phyloP scores from a whole-genome alignment of 176 grass and related monocot genomes.

The Dendrocalamus sinicus region DNA sequence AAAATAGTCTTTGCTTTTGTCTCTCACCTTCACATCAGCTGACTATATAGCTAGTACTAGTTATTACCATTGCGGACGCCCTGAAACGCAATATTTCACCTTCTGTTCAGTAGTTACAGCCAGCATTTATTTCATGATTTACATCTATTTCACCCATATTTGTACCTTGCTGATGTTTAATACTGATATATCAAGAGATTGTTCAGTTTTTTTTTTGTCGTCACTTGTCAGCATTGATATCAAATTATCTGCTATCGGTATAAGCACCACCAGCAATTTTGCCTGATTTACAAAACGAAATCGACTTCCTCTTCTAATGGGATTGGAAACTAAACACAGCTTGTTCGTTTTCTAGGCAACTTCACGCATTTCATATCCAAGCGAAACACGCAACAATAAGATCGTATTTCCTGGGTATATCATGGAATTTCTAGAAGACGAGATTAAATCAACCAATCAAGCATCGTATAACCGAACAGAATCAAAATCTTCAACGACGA shows the following conservation, averaged over 20 bases:
- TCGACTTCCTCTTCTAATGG: background rate
- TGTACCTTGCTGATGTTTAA: background rate
- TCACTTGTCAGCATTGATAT: background rate
- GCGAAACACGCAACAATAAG: background rate
- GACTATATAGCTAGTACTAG: too few relatives aligned
- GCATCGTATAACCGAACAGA: background rate
- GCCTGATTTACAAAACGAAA: background rate
- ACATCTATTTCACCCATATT: background rate
- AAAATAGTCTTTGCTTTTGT: too few relatives aligned
- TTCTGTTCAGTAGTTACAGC: background rate
- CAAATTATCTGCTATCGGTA: background rate
- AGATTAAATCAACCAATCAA: background rate
- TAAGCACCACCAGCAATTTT: background rate
- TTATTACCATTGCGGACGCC: too few relatives aligned
- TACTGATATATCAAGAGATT: background rate
- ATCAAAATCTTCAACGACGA: background rate
- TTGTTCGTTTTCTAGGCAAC: background rate
- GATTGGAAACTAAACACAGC: background rate
- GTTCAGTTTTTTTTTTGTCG: background rate
- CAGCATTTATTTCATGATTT: background rate
- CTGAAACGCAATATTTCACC: background rate
- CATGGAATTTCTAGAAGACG: background rate
- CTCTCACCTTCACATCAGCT: too few relatives aligned
- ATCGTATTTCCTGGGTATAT: too few relatives aligned
- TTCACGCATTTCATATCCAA: background rate